phyloP scores from a whole-genome alignment of 768 basidiomycete genomes.

The Albatrellus ellisii region DNA sequence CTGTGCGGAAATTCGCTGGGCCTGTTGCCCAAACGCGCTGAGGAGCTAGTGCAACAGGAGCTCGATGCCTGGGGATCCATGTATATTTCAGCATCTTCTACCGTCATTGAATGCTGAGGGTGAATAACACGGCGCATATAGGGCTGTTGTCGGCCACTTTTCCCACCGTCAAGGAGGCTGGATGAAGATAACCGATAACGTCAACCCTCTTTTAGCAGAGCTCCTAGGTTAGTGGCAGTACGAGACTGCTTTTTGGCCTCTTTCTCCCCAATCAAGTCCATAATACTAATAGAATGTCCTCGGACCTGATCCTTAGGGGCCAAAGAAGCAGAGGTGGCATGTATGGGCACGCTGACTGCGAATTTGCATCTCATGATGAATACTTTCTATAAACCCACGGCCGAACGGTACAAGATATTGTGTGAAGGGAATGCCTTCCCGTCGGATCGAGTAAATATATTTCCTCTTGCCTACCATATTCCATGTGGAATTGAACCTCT shows the following conservation, averaged over 20 bases:
- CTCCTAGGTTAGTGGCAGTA: constrained; percentile 52
- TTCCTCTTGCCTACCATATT: background rate
- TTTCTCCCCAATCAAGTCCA: background rate
- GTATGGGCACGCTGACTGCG: constrained; percentile 89
- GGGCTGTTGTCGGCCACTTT: constrained; percentile 84
- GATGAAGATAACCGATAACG: constrained; percentile 61
- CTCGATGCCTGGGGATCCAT: constrained; percentile 69
- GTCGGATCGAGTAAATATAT: constrained; percentile 71
- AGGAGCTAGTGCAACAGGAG: constrained; percentile 67
- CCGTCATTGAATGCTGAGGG: constrained; percentile 12
- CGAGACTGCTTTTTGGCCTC: background rate
- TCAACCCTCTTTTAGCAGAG: constrained; percentile 64
- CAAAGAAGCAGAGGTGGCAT: constrained; percentile 79
- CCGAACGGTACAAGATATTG: constrained; percentile 80
- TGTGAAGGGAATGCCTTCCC: constrained; percentile 94
- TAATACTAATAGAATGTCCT: constrained; percentile 5
- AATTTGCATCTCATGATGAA: constrained; percentile 95
- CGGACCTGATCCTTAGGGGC: constrained; percentile 45
- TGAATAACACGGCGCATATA: constrained; percentile 20
- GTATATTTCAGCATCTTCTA: constrained; percentile 23
- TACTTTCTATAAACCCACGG: constrained; percentile 85
- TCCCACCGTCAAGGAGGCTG: constrained; percentile 76
- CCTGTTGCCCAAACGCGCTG: constrained; percentile 60
- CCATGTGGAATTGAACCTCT: background rate
- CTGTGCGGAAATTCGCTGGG: constrained; percentile 96